phyloP scores from a whole-genome alignment of 2,329 filamentous ascomycete genomes.

The Nectriaceae sp. region DNA sequence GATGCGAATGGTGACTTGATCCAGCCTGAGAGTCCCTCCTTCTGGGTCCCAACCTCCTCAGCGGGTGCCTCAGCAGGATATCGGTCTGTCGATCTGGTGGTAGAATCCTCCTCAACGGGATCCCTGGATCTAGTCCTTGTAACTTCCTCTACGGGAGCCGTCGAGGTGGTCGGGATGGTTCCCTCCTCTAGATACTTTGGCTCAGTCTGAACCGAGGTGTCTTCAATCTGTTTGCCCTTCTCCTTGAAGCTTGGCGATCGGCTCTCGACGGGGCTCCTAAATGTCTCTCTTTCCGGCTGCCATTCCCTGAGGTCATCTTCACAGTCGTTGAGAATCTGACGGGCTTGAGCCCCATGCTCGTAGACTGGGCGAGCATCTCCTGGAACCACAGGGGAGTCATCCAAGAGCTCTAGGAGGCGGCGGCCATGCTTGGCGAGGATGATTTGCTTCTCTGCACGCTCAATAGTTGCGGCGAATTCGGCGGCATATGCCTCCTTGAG shows the following conservation, averaged over 20 bases:
- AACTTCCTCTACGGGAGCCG: too few species aligned
- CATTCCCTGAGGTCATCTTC: conserved; percentile 85
- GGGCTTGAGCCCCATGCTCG: conserved; percentile 64
- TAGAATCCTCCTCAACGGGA: too few species aligned
- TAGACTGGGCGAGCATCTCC: conserved; percentile 77
- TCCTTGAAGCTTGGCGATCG: conserved; percentile 26
- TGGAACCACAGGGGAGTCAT: conserved; percentile 86
- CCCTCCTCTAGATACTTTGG: too few species aligned
- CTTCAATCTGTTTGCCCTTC: conserved; percentile 28
- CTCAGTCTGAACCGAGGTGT: conserved; percentile 11
- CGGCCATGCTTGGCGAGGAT: conserved; percentile 90
- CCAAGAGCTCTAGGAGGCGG: conserved; percentile 79
- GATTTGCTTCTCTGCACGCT: conserved; percentile 95
- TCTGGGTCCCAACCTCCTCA: too few species aligned
- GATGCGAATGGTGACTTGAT: too few species aligned
- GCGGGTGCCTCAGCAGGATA: too few species aligned
- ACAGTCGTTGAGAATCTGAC: conserved; percentile 87
- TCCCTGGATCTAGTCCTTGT: too few species aligned
- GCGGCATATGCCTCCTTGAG: conserved; percentile 91
- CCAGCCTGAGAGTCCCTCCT: too few species aligned
- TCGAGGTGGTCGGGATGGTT: too few species aligned
- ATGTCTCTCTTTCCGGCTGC: conserved; percentile 50
- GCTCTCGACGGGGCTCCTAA: conserved; percentile 23
- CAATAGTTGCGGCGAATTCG: conserved; percentile 88
- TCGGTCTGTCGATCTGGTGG: too few species aligned